Percentiles rank a stretch among this genome's conserved stretches.
These are phyloP conservation scores for Lachnellula cervina DNA, from an alignment of 2,329 filamentous ascomycete species.

Conservation along the genomic window DNA sequence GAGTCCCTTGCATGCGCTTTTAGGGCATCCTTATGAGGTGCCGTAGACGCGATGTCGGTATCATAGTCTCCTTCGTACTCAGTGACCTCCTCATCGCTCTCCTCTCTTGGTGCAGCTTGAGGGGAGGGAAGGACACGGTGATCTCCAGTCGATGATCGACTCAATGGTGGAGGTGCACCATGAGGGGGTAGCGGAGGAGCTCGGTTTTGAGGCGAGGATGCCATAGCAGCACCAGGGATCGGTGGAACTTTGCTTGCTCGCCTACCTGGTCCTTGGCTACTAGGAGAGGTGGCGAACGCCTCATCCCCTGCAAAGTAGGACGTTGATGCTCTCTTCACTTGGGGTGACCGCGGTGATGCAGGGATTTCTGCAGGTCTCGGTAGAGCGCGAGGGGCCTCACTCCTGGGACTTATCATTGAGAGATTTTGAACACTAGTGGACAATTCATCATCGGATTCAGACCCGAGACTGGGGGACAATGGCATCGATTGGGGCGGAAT, in stretches of 20 bases:
- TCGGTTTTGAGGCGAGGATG: conserved; percentile 47
- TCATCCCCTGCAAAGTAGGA: conserved; percentile 35
- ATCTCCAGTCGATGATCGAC: conserved; percentile 57
- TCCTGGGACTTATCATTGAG: conserved; percentile 35
- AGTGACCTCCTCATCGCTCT: conserved; percentile 74
- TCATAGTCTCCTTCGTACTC: conserved; percentile 98
- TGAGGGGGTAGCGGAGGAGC: conserved; percentile 65
- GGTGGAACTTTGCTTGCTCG: conserved; percentile 57
- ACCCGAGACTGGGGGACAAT: conserved; percentile 68
- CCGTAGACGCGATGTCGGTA: conserved; percentile 91
- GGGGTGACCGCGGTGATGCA: conserved; percentile 41
- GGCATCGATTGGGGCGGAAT: conserved; percentile 49
- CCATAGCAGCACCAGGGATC: conserved; percentile 50
- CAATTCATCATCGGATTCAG: conserved; percentile 84
- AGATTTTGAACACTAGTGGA: conserved; percentile 49
- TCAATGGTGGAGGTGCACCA: conserved; percentile 43
- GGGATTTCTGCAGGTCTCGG: conserved; percentile 38
- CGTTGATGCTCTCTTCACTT: conserved; percentile 30
- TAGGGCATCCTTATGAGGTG: conserved; percentile 88
- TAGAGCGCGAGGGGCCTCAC: conserved; percentile 41
- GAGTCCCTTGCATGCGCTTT: conserved; percentile 75
- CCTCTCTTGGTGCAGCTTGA: conserved; percentile 43
- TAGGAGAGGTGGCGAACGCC: conserved; percentile 36
- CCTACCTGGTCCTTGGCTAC: conserved; percentile 37
- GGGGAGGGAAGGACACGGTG: conserved; percentile 42